phyloP scores from a whole-genome alignment of 2,329 filamentous ascomycete genomes.

The Paraphoma sp. region DNA sequence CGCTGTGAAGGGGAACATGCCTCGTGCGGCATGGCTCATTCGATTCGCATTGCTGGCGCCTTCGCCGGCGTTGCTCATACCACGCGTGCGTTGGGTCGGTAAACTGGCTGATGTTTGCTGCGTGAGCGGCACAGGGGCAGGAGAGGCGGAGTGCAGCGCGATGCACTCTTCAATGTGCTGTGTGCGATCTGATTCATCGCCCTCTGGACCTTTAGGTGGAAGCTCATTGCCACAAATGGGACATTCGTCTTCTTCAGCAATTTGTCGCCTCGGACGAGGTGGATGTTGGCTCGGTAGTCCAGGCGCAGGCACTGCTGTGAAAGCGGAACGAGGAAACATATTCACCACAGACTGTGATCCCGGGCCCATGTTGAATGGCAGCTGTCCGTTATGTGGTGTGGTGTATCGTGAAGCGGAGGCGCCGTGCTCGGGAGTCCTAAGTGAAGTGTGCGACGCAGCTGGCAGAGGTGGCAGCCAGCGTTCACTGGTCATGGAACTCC shows the following conservation, averaged over 20 bases:
- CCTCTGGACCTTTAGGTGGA: conserved; percentile 57
- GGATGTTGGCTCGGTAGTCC: conserved; percentile 23
- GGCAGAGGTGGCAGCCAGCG: conserved; percentile 33
- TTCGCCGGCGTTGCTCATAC: conserved; percentile 41
- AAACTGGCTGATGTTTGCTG: conserved; percentile 34
- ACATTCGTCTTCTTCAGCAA: conserved; percentile 76
- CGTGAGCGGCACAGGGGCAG: conserved; percentile 18
- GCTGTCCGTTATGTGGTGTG: conserved; percentile 8
- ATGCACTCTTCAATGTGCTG: conserved; percentile 55
- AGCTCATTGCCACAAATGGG: conserved; percentile 77
- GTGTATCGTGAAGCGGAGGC: conserved; percentile 17
- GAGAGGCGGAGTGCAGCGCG: conserved; percentile 33
- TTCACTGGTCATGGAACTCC: conserved; percentile 26
- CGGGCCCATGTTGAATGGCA: conserved; percentile 11
- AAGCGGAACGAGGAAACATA: conserved; percentile 24
- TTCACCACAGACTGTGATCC: conserved; percentile 16
- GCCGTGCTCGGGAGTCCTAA: conserved; percentile 12
- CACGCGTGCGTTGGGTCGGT: conserved; percentile 37
- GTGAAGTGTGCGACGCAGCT: conserved; percentile 10
- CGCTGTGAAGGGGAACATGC: conserved; percentile 62
- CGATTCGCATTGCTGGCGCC: conserved; percentile 30
- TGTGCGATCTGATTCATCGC: conserved; percentile 50
- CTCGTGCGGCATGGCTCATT: conserved; percentile 34
- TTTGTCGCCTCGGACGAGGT: conserved; percentile 32
- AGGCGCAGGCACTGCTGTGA: conserved; percentile 16